phyloP scores from a whole-genome alignment of 1,284 basidiomycete species.

The Sporisorium reilianum region DNA sequence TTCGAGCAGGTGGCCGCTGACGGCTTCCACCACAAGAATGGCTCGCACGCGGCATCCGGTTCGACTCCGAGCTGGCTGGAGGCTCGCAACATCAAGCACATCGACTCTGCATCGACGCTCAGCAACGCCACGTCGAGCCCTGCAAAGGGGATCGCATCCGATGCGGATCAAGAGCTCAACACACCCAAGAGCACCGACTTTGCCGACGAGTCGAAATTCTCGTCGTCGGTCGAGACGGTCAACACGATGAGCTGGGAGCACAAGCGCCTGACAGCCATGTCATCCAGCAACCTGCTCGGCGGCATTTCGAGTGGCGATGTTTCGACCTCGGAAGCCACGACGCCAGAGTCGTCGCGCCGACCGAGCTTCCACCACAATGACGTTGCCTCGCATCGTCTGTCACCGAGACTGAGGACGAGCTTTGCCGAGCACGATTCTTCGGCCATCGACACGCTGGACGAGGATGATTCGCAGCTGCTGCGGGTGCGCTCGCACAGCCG shows the following conservation, averaged over 20 bases:
- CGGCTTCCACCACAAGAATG: slow-evolving; percentile 16
- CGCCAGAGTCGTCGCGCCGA: slow-evolving; percentile 46
- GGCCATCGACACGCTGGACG: slow-evolving; percentile 23
- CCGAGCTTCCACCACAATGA: slow-evolving; percentile 41
- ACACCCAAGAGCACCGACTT: slow-evolving; percentile 34
- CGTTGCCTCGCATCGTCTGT: slow-evolving; percentile 8
- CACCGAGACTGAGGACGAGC: slow-evolving; percentile 17
- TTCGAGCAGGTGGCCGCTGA: slow-evolving; percentile 32
- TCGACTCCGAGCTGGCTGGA: slow-evolving; percentile 12
- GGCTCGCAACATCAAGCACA: slow-evolving; percentile 6
- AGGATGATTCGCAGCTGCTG: slow-evolving; percentile 24
- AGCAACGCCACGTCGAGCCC: slow-evolving; percentile 4
- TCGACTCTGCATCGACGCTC: slow-evolving; percentile 7
- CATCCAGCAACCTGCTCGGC: slow-evolving; percentile 7
- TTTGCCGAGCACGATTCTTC: slow-evolving; percentile 17
- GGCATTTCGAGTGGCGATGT: slow-evolving; percentile 37
- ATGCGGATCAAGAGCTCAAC: slow-evolving; percentile 26
- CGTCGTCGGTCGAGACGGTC: slow-evolving; percentile 47
- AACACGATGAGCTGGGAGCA: slow-evolving; percentile 30
- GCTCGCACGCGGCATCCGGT: slow-evolving; percentile 7
- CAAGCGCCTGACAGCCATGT: slow-evolving; percentile 12
- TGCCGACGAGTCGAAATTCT: slow-evolving; percentile 32
- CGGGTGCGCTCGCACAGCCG: slow-evolving; percentile 39
- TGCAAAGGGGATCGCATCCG: neutral
- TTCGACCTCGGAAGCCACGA: slow-evolving; percentile 38